These are phyloP conservation scores for Neckera pumila DNA, from an alignment of 225 moss, liverwort and hornwort species.

Conservation along the genomic window DNA sequence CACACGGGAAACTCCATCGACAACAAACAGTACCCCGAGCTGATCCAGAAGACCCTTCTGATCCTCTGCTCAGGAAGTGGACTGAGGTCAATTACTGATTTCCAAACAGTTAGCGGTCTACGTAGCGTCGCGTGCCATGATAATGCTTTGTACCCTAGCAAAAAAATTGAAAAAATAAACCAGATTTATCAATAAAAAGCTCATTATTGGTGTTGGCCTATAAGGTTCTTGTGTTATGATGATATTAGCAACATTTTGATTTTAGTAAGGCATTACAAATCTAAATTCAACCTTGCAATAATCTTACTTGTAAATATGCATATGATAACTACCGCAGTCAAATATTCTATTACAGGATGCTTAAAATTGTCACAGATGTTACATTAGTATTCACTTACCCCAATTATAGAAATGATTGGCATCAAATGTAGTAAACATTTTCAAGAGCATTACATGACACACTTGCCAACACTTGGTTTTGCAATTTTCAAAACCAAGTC, in stretches of 20 bases:
- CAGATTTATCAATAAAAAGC: not conserved
- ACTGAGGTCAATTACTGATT: not conserved
- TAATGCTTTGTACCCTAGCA: not conserved
- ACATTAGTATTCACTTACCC: not conserved
- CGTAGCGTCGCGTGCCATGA: not conserved
- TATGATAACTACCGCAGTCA: not conserved
- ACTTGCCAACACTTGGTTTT: not conserved
- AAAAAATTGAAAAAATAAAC: not conserved
- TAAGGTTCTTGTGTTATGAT: not conserved
- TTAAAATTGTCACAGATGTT: not conserved
- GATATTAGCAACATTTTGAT: not conserved
- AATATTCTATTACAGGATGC: not conserved
- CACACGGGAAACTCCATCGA: constrained; percentile 11
- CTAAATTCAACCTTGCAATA: not conserved
- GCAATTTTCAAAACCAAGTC: not conserved
- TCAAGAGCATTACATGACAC: not conserved
- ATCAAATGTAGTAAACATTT: not conserved
- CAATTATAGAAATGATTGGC: not conserved
- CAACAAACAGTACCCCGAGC: constrained; percentile 15
- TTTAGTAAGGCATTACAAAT: not conserved
- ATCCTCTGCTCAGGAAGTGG: constrained; percentile 27
- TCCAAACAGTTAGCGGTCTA: not conserved
- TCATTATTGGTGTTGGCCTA: not conserved
- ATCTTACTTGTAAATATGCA: not conserved
- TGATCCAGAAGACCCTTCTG: constrained; percentile 37